phyloP scores from a whole-genome alignment of 2,329 filamentous ascomycete genomes.

The Aspergillus fischeri region DNA sequence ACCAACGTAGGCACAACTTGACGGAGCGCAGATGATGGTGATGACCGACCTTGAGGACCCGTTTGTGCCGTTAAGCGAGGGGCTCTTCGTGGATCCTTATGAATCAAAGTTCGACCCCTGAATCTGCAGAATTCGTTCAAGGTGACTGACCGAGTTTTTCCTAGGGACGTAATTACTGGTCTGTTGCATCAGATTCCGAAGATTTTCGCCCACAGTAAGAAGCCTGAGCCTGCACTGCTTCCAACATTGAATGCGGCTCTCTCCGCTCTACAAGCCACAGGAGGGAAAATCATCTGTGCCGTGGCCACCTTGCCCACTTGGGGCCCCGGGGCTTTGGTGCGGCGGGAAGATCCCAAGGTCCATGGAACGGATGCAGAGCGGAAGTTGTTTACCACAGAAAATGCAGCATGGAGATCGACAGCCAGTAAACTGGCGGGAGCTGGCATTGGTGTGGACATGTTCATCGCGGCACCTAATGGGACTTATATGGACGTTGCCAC shows the following conservation, averaged over 20 bases:
- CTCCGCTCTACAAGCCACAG: constrained; percentile 77
- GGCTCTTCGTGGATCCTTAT: constrained; percentile 89
- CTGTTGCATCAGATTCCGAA: constrained; percentile 77
- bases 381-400: constrained; percentile 86
- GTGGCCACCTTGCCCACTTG: constrained; percentile 84
- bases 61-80: constrained; percentile 86
- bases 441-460: constrained; percentile 89
- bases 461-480: constrained; percentile 84
- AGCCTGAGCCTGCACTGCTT: constrained; percentile 83
- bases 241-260: constrained; percentile 79
- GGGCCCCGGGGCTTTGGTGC: constrained; percentile 79
- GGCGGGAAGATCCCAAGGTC: constrained; percentile 84
- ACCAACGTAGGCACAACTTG: constrained; percentile 59
- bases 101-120: constrained; percentile 65
- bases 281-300: constrained; percentile 88
- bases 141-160: constrained; percentile 21
- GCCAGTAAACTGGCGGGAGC: constrained; percentile 83
- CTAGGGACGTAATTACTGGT: constrained; percentile 71
- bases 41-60: constrained; percentile 98
- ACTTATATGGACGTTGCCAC: constrained; percentile 92
- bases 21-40: constrained; percentile 95
- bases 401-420: constrained; percentile 79
- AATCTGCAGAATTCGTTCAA: neutral
- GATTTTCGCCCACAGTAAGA: constrained; percentile 84
- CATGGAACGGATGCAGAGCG: constrained; percentile 85